Conservation (phyloP, 108 stramenopile genomes). For the Skeletonema costatum region DNA sequence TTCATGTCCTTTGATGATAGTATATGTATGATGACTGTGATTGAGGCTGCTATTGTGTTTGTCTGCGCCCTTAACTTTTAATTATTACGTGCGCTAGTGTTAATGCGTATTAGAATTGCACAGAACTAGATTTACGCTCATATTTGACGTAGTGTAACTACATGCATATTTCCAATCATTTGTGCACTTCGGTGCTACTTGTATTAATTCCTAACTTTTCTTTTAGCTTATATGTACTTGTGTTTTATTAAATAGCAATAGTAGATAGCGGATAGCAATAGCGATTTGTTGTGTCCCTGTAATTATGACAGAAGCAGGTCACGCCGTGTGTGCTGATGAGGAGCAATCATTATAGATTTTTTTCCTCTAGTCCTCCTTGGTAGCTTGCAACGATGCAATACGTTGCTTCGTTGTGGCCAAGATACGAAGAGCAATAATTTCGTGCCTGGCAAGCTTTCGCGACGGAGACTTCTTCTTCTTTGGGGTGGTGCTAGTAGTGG, state of each 20-base stretch:
- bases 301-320: not conserved
- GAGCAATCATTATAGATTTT: not conserved
- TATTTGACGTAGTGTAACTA: too few species aligned
- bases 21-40: not conserved
- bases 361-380: not conserved
- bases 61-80: not conserved
- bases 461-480: not conserved
- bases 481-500: not conserved
- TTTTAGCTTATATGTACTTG: not conserved
- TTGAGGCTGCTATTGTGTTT: not conserved
- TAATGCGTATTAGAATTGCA: not conserved
- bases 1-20: not conserved
- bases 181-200: too few species aligned
- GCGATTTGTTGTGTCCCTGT: not conserved
- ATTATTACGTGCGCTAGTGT: not conserved
- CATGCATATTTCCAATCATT: too few species aligned
- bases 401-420: conserved; percentile 42
- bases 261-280: not conserved
- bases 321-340: not conserved
- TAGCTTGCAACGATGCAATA: conserved; percentile 28
- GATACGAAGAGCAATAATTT: conserved; percentile 39
- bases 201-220: not conserved
- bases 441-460: conserved; percentile 37
- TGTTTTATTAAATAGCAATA: conserved; percentile 1
- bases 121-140: not conserved